Evolutionary conservation across 371 early-diverging fungal genomes (phyloP), one percentile per base, ranked within the genome.

Genomic region (Mucor plumbeus): DNA sequence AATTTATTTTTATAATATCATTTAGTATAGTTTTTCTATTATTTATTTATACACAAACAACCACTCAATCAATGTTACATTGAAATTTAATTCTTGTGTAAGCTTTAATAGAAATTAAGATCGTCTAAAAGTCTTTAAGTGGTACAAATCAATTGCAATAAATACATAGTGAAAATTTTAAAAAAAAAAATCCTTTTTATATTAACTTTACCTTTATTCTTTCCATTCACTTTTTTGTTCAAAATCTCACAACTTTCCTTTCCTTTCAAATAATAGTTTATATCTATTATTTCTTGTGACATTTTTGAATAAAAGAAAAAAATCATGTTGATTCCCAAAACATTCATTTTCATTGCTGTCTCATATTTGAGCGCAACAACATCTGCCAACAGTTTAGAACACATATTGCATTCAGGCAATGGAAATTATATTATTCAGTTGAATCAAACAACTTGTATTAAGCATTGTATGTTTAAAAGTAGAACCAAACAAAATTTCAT

Each of bases 351-450:
- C 19, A 55, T 67, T 33, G 61, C 67, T 11, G 55, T 56, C 19
- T 55, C 67, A 35, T 67, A 61, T 31, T 14, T 67, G 7, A 53
- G 48, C 36, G 61, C 61, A 41, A 55, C 41, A 15, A 21, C 67
- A 36, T 54, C 63, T 44, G 68, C 54, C 41, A 41, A 36, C 56
- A 63, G 62, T 44, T 19, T 69, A 17, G 64, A 59, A 34, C 36
- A 44, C 8, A 36, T 60, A 55, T 55, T 53, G 41, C n/a, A 44
- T 40, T 6, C 50, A 47, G 74, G 70, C 36, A 71, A 71, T 36
- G 71, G 75, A 33, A 78, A 78, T 35, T 78, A 71, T 57, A 78
- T 78, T 40, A 64, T 78, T 26, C 78, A 75, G 64, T 54, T 78
- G 40, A 73, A 64, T 21, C 58, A 64, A 15, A 55, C 61, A 3